Base-by-base conservation (phyloP, 148 eudicot species). In the Spergularia bocconei region DNA sequence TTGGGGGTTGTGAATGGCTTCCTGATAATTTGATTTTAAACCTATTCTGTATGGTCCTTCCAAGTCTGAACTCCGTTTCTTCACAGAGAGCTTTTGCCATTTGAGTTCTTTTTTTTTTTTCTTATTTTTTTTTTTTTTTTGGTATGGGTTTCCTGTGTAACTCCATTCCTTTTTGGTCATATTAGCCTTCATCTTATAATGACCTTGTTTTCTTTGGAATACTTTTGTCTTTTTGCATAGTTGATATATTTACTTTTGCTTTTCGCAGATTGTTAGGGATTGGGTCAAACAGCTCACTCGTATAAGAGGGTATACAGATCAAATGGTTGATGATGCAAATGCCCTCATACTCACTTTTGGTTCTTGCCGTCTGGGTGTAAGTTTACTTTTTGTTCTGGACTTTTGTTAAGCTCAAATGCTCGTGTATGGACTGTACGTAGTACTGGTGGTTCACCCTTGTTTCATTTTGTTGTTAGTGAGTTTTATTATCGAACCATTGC, bases 261-360 rank as follows among this genome's bases (percentile, higher is more conserved):
- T 13, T 53, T 68, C 10, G 47, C 88, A 91, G 98, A 85, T 91
- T 79, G 97, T 88, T 61, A 85, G 81, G 56, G 93, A 87, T 51
- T 93, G 98, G 98, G 98, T 93, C 65, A 93, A 91, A 79, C 86
- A 85, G 15, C 87, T 91, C 67, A 93, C 97, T 57, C 90, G 88
- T 23, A 10, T 88, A 82, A 84, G 83, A 84, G 98, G 98, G 59
- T 93, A 93, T 74, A 85, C 91, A 11, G 93, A 90, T 77, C 92
- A 89, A 82, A 93, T 91, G 97, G 95, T 90, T 53, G 93, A 89
- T 80, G 89, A 86, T 74, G 90, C 98, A 67, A 93, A 91, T 88
- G 98, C 95, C n/a, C 84, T 87, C 29, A 80, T 91, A 72, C 85
- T 88, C 23, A 91, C 98, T 73, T 93, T 91, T 80, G 98, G 98